phyloP scores from a whole-genome alignment of 345 rosid genomes.

The Gynandropsis gynandra region DNA sequence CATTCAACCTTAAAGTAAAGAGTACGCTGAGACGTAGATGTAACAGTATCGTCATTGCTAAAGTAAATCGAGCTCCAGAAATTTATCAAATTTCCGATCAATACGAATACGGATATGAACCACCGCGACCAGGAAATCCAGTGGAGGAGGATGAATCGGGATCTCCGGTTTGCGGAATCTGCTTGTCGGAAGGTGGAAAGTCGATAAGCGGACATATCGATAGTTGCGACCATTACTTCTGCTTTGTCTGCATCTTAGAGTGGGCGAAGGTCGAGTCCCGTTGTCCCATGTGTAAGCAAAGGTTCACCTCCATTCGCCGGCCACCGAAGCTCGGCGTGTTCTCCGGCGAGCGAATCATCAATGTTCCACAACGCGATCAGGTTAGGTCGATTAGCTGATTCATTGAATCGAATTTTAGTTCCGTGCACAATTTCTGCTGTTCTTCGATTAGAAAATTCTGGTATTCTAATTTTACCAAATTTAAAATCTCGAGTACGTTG shows the following conservation, averaged over 20 bases:
- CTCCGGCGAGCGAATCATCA: slow-evolving; percentile 27
- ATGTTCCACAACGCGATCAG: slow-evolving; percentile 49
- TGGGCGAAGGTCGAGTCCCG: slow-evolving; percentile 60
- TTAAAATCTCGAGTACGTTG: background rate
- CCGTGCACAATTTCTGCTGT: background rate
- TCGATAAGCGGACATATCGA: slow-evolving; percentile 45
- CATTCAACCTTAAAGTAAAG: too few relatives aligned
- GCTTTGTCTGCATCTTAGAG: slow-evolving; percentile 60
- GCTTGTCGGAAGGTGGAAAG: slow-evolving; percentile 37
- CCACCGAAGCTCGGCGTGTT: slow-evolving; percentile 37
- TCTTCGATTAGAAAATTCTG: background rate
- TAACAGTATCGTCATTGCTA: too few relatives aligned
- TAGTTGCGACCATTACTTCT: slow-evolving; percentile 55
- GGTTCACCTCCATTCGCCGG: slow-evolving; percentile 38
- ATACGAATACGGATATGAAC: background rate
- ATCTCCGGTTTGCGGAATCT: slow-evolving; percentile 39
- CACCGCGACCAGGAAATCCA: background rate
- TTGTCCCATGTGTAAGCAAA: slow-evolving; percentile 54
- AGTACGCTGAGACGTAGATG: too few relatives aligned
- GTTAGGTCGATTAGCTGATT: slow-evolving; percentile 14
- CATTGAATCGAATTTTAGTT: background rate
- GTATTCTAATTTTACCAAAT: background rate
- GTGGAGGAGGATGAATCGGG: slow-evolving; percentile 4
- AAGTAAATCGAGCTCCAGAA: background rate
- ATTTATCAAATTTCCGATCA: background rate